Evolutionary conservation across 352 stramenopile species (phyloP).

Genomic region (Aphanomyces stellatus): DNA sequence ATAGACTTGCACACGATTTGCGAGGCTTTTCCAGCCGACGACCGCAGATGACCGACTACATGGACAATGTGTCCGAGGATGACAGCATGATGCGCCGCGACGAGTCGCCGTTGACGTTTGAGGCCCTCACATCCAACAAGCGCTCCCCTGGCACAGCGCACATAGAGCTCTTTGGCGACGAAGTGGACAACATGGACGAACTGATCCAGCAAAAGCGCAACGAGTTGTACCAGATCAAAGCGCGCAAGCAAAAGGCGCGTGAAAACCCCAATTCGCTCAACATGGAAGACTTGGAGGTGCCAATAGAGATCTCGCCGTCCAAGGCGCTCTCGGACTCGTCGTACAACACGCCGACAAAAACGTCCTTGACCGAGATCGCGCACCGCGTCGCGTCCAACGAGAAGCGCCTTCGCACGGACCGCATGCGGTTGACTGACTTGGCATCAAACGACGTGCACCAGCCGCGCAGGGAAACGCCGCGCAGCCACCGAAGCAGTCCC

Average conservation of each 20-base stretch:
- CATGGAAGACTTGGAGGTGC: slow-evolving; percentile 2
- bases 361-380: slow-evolving; percentile 23
- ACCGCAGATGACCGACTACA: neutral
- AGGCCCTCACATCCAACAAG: neutral
- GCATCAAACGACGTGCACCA: slow-evolving; percentile 47
- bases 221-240: slow-evolving; percentile 21
- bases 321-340: neutral
- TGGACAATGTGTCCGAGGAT: neutral
- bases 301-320: neutral
- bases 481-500: neutral
- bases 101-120: neutral
- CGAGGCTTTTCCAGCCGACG: neutral
- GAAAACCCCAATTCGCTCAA: slow-evolving; percentile 6
- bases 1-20: neutral
- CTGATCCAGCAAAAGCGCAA: slow-evolving; percentile 18
- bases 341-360: slow-evolving; percentile 29
- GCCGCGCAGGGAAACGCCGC: slow-evolving; percentile 20
- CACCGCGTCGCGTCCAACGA: slow-evolving; percentile 7
- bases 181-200: slow-evolving; percentile 20
- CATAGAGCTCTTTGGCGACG: slow-evolving; percentile 11
- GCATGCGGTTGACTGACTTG: slow-evolving; percentile 68
- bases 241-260: slow-evolving; percentile 6
- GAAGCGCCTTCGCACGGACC: slow-evolving; percentile 30
- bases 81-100: neutral
- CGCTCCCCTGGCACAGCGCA: neutral